phyloP scores from a whole-genome alignment of 768 basidiomycete genomes.

The Exsudoporus frostii region DNA sequence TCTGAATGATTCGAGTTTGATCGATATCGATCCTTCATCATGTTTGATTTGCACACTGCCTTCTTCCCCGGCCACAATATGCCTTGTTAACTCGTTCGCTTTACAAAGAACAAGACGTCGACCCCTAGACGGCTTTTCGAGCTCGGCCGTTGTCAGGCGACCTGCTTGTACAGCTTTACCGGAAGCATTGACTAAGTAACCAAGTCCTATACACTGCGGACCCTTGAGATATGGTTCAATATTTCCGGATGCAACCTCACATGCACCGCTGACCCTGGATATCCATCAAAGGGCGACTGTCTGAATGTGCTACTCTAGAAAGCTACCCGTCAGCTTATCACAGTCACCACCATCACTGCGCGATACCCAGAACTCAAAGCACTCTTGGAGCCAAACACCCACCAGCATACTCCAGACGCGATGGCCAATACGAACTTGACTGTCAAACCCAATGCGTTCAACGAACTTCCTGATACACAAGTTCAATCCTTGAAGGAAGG shows the following conservation, averaged over 20 bases:
- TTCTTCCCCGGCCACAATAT: not conserved
- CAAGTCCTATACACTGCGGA: not conserved
- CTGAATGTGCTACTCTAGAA: not conserved
- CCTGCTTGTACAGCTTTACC: too few species aligned
- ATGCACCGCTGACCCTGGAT: not conserved
- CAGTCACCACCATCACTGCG: not conserved
- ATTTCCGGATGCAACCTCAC: too few species aligned
- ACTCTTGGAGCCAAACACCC: not conserved
- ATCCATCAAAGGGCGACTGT: not conserved
- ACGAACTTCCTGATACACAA: not conserved
- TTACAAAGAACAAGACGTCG: not conserved
- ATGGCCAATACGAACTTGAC: not conserved
- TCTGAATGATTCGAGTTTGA: not conserved
- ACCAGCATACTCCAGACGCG: not conserved
- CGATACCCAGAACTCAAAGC: not conserved
- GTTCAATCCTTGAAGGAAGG: not conserved
- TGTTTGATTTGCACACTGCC: not conserved
- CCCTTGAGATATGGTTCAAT: not conserved
- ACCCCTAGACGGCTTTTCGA: not conserved
- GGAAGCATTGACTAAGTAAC: not conserved
- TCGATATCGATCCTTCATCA: not conserved
- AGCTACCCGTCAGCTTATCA: not conserved
- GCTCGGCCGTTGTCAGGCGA: not conserved
- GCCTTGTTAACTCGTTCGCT: not conserved
- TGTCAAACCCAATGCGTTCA: not conserved